Evolutionary conservation across 495 filamentous ascomycete genomes (phyloP), one percentile per base, ranked within the genome.

Genomic region (Chaetomium cochliodes): DNA sequence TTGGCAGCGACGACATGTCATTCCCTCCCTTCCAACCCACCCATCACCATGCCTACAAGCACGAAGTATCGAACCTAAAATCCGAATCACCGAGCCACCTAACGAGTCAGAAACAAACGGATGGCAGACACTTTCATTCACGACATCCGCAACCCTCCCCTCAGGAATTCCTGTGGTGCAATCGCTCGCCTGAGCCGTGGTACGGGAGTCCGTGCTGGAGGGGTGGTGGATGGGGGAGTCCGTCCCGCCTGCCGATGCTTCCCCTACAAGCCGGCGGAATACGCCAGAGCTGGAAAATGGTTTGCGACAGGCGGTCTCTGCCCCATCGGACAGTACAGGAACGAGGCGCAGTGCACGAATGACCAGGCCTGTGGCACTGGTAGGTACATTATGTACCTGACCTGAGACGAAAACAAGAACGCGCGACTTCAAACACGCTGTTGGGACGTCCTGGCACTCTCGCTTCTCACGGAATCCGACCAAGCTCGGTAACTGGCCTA

Each of bases 141-240:
- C 33, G 1, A 37, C 33, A 37, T 37, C 33, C 33, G 33, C 33
- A 6, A 11, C 33, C 33, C 33, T 8, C 33, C 33, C 33, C 33
- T 12, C 33, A 44, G 11, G 41, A 18, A 44, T 44, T 44, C 3
- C 11, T 44, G 13, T 23, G 46, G 46, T 50, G 46, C 46, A 50
- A 20, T 53, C 26, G 12, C 25, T 53, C 2, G 13, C 50, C 25
- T 18, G 4, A 2, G 52, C 16, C 52, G 52, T 42, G 33, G 37
- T 22, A 37, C 37, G 54, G 54, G 33, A 57, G 30, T 55, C 52
- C 52, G 52, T 55, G 52, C 46, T 23, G 46, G 41, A 12, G 13
- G 41, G 41, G 41, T 12, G 46, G 33, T 9, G 46, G 20, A 50
- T 50, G 54, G 54, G 54, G 54, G 54, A 57, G 54, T 57, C 54